Conservation (phyloP, 2,329 filamentous ascomycete genomes). For the Cercospora sojina region DNA sequence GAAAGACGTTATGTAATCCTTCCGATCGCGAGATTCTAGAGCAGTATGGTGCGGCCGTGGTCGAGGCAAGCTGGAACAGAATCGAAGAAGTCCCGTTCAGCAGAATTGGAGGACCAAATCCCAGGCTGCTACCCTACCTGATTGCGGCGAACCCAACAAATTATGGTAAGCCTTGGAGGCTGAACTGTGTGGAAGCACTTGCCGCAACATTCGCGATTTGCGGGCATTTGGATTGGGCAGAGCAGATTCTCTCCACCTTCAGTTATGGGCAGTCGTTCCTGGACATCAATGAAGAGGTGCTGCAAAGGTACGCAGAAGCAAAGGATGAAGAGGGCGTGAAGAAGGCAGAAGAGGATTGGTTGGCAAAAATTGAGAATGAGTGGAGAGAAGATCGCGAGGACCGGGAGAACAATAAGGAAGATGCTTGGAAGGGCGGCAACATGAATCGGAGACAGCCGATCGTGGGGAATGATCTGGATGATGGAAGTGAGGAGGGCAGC, state of each 20-base stretch:
- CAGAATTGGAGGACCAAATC: slow-evolving; percentile 89
- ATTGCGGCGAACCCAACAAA: slow-evolving; percentile 97
- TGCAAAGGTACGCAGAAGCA: slow-evolving; percentile 84
- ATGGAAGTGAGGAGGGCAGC: slow-evolving; percentile 42
- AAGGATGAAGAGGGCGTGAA: slow-evolving; percentile 79
- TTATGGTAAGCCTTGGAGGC: slow-evolving; percentile 89
- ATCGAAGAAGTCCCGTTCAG: slow-evolving; percentile 87
- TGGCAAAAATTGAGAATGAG: slow-evolving; percentile 84
- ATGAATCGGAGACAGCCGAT: slow-evolving; percentile 64
- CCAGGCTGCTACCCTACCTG: slow-evolving; percentile 86
- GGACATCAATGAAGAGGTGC: slow-evolving; percentile 79
- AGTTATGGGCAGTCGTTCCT: slow-evolving; percentile 86
- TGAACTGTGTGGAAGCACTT: slow-evolving; percentile 95
- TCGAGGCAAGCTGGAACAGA: slow-evolving; percentile 95
- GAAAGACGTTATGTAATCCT: slow-evolving; percentile 77
- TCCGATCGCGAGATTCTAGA: slow-evolving; percentile 80
- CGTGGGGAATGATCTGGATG: slow-evolving; percentile 53
- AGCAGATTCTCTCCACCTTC: slow-evolving; percentile 77
- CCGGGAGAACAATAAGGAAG: slow-evolving; percentile 59
- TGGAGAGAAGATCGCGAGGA: slow-evolving; percentile 76
- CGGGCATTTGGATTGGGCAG: slow-evolving; percentile 86
- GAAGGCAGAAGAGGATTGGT: slow-evolving; percentile 80
- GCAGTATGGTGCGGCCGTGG: slow-evolving; percentile 87
- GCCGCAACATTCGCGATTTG: slow-evolving; percentile 93
- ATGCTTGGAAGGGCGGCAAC: slow-evolving; percentile 90